Percentiles rank a stretch among this genome's conserved stretches.
Conservation (phyloP, 1,284 basidiomycete genomes). For the Cryptococcus deneoformans region DNA sequence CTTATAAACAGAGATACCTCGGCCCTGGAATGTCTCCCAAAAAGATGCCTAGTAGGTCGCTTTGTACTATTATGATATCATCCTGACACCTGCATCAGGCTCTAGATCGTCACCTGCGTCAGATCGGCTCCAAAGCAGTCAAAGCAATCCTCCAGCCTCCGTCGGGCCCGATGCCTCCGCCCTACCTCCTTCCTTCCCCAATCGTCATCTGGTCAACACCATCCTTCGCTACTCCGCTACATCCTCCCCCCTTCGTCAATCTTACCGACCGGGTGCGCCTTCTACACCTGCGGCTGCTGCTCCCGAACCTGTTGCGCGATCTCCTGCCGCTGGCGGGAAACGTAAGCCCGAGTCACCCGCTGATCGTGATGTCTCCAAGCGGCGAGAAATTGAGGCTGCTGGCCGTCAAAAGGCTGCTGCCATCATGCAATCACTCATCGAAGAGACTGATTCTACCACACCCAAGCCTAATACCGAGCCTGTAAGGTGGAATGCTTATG, state of each 20-base stretch:
- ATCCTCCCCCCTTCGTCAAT: neutral
- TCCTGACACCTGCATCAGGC: neutral
- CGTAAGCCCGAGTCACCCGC: constrained; percentile 3
- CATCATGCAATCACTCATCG: constrained; percentile 37
- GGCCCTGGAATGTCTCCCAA: constrained; percentile 42
- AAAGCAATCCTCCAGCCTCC: neutral
- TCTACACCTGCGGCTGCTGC: neutral
- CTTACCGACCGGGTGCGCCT: neutral
- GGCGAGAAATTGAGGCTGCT: constrained; percentile 15
- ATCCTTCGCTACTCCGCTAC: constrained; percentile 2
- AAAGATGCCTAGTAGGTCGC: constrained; percentile 11
- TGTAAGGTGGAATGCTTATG: constrained; percentile 43
- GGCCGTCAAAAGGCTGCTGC: constrained; percentile 37
- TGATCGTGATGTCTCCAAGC: neutral
- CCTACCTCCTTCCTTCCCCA: constrained; percentile 4
- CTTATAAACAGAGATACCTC: constrained; percentile 25
- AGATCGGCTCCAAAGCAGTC: neutral
- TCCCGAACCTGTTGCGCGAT: constrained; percentile 9
- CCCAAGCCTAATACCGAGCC: constrained; percentile 13
- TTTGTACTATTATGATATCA: neutral
- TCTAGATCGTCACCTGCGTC: neutral
- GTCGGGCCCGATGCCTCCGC: neutral
- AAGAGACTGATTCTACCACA: constrained; percentile 26
- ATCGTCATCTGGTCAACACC: constrained; percentile 5
- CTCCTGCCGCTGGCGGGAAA: constrained; percentile 12